phyloP scores from a whole-genome alignment of 495 filamentous ascomycete genomes.

The Aspergillus sclerotioniger region DNA sequence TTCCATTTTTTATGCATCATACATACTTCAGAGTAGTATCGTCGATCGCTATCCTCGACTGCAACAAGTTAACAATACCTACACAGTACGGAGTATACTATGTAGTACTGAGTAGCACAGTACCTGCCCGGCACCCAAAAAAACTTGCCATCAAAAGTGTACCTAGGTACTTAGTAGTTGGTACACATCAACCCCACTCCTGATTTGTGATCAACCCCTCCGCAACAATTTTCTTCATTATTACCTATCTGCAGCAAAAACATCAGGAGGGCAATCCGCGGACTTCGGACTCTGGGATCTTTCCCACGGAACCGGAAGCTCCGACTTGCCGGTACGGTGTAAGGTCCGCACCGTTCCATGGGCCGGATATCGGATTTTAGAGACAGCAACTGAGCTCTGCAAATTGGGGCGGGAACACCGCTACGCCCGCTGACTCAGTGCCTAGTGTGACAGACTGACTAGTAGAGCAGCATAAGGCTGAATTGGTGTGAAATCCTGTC shows the following conservation, averaged over 20 bases:
- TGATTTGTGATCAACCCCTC: too few relatives aligned
- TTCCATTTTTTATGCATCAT: background rate
- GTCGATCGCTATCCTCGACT: too few relatives aligned
- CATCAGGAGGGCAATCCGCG: background rate
- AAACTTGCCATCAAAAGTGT: too few relatives aligned
- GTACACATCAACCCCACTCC: too few relatives aligned
- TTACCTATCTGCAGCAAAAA: background rate
- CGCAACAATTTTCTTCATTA: too few relatives aligned
- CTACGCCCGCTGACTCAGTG: background rate
- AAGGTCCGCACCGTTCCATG: background rate
- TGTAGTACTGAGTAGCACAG: too few relatives aligned
- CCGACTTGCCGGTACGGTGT: background rate
- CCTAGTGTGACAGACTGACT: background rate
- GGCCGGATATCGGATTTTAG: background rate
- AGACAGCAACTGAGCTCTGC: background rate
- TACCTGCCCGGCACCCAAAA: too few relatives aligned
- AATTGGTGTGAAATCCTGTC: background rate
- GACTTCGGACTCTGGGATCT: constrained; percentile 3
- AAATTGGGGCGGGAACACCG: background rate
- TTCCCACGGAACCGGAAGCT: constrained; percentile 4
- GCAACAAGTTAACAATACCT: too few relatives aligned
- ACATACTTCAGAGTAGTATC: too few relatives aligned
- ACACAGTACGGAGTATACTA: too few relatives aligned
- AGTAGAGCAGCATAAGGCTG: constrained; percentile 1
- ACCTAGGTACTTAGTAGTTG: too few relatives aligned